Conservation (phyloP, 148 eudicot species). For the Vaccinium corymbosum region DNA sequence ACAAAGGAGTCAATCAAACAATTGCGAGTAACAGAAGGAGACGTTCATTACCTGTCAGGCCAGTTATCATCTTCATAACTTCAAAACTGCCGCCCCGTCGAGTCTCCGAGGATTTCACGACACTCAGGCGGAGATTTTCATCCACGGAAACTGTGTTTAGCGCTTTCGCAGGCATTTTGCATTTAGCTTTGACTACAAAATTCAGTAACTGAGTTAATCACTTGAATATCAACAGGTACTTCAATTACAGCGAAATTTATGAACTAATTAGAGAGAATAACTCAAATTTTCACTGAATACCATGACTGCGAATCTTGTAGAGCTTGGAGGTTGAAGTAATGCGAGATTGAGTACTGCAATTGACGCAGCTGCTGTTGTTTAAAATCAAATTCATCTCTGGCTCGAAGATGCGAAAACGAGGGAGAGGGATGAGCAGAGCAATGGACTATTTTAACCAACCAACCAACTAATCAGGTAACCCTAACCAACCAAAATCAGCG, state of each 20-base stretch:
- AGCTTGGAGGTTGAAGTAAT: conserved; percentile 9
- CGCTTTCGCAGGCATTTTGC: background rate
- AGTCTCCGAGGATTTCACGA: background rate
- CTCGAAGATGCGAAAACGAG: background rate
- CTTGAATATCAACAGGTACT: background rate
- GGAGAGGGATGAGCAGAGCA: background rate
- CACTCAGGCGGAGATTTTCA: background rate
- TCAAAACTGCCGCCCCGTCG: background rate
- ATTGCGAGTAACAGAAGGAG: no score
- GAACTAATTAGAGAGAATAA: background rate
- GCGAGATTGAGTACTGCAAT: background rate
- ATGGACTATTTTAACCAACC: background rate
- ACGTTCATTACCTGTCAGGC: conserved; percentile 12
- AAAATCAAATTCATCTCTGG: conserved; percentile 8
- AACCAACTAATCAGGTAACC: background rate
- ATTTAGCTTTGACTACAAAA: conserved; percentile 2
- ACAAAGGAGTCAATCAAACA: background rate
- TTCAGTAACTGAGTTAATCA: background rate
- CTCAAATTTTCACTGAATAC: background rate
- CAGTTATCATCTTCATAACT: background rate
- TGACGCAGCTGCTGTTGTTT: conserved; percentile 7
- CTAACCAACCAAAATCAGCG: background rate
- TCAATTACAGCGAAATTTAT: background rate
- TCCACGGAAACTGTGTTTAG: background rate
- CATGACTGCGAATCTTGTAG: background rate